A percentile compares a stretch with the other conserved stretches of the same genome.
Evolutionary conservation across 108 stramenopile species (phyloP).

Genomic region (Cyclotella sp.): DNA sequence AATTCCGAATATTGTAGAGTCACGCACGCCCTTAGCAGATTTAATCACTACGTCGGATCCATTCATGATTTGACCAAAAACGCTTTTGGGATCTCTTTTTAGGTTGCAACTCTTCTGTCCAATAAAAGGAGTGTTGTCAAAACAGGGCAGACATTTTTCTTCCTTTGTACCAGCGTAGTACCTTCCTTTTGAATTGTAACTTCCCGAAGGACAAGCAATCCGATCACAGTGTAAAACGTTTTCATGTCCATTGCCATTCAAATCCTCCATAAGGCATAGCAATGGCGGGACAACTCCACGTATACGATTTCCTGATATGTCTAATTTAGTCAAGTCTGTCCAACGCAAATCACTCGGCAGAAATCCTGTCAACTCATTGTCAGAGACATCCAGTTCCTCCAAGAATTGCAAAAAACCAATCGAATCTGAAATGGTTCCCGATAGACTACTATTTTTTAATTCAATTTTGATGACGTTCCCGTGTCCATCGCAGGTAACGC

Average conservation of each 20-base stretch:
- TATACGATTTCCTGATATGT: conserved; percentile 59
- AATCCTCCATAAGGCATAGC: conserved; percentile 57
- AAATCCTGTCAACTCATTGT: conserved; percentile 59
- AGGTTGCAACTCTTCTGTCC: conserved; percentile 2
- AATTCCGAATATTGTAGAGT: neutral
- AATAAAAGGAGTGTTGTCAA: conserved; percentile 13
- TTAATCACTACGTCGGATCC: neutral
- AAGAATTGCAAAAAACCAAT: conserved; percentile 57
- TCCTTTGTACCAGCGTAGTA: conserved; percentile 12
- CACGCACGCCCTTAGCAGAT: neutral
- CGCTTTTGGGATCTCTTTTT: neutral
- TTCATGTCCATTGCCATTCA: conserved; percentile 58
- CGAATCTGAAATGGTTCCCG: conserved; percentile 57
- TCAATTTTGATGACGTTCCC: conserved; percentile 43
- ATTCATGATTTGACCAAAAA: conserved; percentile 10
- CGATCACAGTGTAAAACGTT: conserved; percentile 48
- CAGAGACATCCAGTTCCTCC: conserved; percentile 56
- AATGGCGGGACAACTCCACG: conserved; percentile 60
- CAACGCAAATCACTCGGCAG: conserved; percentile 63
- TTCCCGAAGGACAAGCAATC: conserved; percentile 51
- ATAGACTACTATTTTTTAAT: conserved; percentile 43
- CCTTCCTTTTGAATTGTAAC: conserved; percentile 33
- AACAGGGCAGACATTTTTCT: conserved; percentile 24
- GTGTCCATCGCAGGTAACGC: conserved; percentile 60
- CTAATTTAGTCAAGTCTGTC: conserved; percentile 54